Evolutionary conservation across 805 yeast species (phyloP).

Genomic region (Wickerhamomyces sydowiorum): DNA sequence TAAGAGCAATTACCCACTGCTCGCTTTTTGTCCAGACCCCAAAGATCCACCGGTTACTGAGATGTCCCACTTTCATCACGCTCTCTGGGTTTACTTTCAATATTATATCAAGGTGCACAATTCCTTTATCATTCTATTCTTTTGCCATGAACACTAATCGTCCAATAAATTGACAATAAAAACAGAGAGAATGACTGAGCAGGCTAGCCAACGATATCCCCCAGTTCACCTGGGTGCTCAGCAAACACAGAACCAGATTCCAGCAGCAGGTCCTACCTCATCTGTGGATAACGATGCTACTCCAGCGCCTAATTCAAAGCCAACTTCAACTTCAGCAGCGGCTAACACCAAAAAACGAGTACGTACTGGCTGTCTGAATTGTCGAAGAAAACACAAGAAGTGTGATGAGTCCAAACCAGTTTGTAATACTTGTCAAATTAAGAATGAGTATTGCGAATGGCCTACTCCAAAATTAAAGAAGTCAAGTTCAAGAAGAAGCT

Average conservation of each 20-base stretch:
- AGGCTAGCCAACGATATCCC: no score
- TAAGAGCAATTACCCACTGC: no score
- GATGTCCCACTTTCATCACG: background rate
- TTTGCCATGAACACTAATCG: no score
- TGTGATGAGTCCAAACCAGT: constrained; percentile 48
- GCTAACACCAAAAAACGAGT: constrained; percentile 26
- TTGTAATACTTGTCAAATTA: constrained; percentile 34
- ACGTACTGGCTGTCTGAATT: constrained; percentile 52
- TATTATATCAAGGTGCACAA: background rate
- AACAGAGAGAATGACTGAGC: no score
- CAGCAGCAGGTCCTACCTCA: background rate
- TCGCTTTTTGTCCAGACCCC: no score
- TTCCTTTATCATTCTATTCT: background rate
- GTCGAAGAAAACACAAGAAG: constrained; percentile 59
- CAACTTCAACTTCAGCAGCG: background rate
- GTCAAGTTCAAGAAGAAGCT: background rate
- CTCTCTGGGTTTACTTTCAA: background rate
- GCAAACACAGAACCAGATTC: background rate
- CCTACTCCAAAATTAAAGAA: constrained; percentile 6
- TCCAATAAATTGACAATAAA: no score
- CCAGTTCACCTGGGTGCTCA: no score
- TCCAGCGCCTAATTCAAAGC: background rate
- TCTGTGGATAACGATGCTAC: no score
- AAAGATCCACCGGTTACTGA: no score
- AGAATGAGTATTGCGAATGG: constrained; percentile 22